Conservation (phyloP, 352 stramenopile species). For the Phytophthora podocarpi region DNA sequence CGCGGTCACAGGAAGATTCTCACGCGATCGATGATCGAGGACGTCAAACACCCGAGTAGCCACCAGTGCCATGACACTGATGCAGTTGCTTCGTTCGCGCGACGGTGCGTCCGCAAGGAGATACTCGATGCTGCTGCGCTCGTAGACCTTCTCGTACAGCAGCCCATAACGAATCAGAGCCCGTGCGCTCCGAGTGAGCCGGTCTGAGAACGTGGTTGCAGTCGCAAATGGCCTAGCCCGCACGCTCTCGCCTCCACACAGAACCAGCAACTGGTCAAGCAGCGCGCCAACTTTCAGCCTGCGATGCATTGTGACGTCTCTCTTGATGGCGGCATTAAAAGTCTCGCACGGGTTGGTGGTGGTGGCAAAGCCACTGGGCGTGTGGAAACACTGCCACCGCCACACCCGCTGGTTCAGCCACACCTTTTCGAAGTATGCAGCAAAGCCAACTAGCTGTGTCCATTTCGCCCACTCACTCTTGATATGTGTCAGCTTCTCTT, state of each 20-base stretch:
- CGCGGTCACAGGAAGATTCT: too few relatives aligned
- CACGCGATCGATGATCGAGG: too few relatives aligned
- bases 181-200: not conserved
- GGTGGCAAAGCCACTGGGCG: slow-evolving; percentile 20
- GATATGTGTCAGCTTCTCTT: too few relatives aligned
- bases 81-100: too few relatives aligned
- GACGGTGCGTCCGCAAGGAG: too few relatives aligned
- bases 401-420: slow-evolving; percentile 8
- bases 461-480: too few relatives aligned
- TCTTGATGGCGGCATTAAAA: slow-evolving; percentile 29
- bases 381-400: slow-evolving; percentile 25
- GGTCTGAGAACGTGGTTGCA: not conserved
- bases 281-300: slow-evolving; percentile 10
- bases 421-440: too few relatives aligned
- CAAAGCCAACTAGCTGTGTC: too few relatives aligned
- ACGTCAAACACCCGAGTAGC: too few relatives aligned
- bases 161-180: not conserved
- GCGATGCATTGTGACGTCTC: slow-evolving; percentile 12
- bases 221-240: not conserved
- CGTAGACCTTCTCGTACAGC: not conserved
- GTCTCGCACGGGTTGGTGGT: slow-evolving; percentile 31
- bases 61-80: too few relatives aligned
- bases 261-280: not conserved
- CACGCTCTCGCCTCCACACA: slow-evolving; percentile 1
- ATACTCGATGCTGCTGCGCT: not conserved